Percentiles rank a stretch among this genome's conserved stretches.
Evolutionary conservation across 108 stramenopile species (phyloP).

Genomic region (Aurantiochytrium sp.): DNA sequence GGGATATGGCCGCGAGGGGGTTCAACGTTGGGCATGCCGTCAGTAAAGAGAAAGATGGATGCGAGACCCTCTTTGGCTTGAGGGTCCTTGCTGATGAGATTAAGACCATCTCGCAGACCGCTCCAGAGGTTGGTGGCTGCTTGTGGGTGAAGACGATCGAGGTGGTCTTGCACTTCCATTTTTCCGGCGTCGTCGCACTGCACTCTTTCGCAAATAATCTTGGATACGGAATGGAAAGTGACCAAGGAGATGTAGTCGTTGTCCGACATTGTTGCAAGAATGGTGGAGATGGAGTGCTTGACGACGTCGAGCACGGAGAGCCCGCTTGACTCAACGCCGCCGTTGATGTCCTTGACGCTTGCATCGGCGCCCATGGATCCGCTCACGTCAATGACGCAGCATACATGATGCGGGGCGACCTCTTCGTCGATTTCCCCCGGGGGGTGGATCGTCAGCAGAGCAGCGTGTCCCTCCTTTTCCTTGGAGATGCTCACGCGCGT

Average conservation of each 20-base stretch:
- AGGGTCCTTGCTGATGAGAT: conserved; percentile 8
- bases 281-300: conserved; percentile 37
- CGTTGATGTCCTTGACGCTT: neutral
- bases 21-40: conserved; percentile 37
- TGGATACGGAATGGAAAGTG: conserved; percentile 18
- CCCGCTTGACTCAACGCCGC: neutral
- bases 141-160: conserved; percentile 20
- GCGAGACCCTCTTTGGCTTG: neutral
- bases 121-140: conserved; percentile 37
- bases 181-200: neutral
- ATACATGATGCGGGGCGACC: neutral
- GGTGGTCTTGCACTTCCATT: neutral
- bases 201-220: neutral
- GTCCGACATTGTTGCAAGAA: conserved; percentile 21
- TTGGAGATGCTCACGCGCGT: too few relatives aligned
- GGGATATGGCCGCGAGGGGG: conserved; percentile 39
- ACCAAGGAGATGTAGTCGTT: conserved; percentile 31
- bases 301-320: conserved; percentile 33
- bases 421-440: too few relatives aligned
- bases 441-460: too few relatives aligned
- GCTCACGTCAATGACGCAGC: conserved; percentile 30
- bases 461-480: too few relatives aligned
- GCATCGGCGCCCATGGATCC: conserved; percentile 29
- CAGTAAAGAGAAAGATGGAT: conserved; percentile 20
- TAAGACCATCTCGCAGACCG: conserved; percentile 31